Evolutionary conservation across 179 eudicot genomes (phyloP), one percentile per base, ranked within the genome.

Genomic region (Vitellaria paradoxa): DNA sequence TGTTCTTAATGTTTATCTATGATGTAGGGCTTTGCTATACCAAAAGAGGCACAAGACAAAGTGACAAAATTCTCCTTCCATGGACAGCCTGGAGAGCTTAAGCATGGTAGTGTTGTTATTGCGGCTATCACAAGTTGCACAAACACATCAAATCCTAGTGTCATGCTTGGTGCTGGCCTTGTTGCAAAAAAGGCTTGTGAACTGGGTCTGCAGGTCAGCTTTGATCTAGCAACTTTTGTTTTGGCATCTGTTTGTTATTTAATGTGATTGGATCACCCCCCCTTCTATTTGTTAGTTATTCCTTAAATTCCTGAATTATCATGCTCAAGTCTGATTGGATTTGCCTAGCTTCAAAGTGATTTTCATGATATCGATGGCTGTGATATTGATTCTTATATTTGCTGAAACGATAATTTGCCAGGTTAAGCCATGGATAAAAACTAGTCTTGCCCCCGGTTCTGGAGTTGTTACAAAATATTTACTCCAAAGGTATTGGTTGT

Each of bases 61-160:
- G 87, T 87, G 42, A 86, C 83, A 8, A 87, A 87, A 23, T 87
- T 87, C 70, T 82, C 84, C 49, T 84, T 87, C 74, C 81, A 87
- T 55, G 89, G 87, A 14, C 71, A 85, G 74, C 86, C 84, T n/a
- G 86, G 82, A 9, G 88, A 87, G 71, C 86, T 87, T 46, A 83
- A 80, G 68, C 90, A 87, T 73, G 88, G 88, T 59, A 85, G 85
- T 79, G 88, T 85, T 59, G 86, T 87, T 18, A 85, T 87, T 77
- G 90, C 90, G 60, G 90, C 88, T 63, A 87, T 87, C 79, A 87
- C 85, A 5, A 87, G 90, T 69, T 87, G 87, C 74, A 87, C 90
- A 73, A 87, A 87, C 73, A 85, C 90, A 78, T 87, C 90, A 60
- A 87, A 87, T 71, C 90, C 90, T 15, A 87, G 88, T 85, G 78